phyloP scores from a whole-genome alignment of 352 stramenopile genomes.

The Phytopythium oedochilum region DNA sequence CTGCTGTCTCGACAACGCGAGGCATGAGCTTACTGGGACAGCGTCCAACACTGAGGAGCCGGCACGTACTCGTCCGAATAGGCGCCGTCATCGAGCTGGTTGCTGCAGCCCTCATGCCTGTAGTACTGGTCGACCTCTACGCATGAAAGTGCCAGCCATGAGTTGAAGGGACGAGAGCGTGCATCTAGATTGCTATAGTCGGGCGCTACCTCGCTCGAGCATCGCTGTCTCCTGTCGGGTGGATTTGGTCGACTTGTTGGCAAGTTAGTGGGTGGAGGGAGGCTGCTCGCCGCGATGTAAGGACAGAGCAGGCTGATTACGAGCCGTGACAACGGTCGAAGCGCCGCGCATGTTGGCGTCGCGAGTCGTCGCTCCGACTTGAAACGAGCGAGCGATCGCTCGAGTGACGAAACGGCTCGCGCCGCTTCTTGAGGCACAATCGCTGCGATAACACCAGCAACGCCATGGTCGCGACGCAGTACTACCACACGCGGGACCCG shows the following conservation, averaged over 20 bases:
- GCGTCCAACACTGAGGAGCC: background rate
- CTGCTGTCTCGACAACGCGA: background rate
- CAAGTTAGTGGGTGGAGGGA: no score
- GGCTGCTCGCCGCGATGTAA: no score
- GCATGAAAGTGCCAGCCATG: background rate
- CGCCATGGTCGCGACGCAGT: conserved; percentile 34
- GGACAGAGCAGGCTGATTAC: no score
- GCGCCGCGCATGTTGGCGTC: background rate
- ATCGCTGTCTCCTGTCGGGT: background rate
- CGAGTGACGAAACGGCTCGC: background rate
- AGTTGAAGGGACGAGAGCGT: background rate
- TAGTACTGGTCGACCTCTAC: background rate
- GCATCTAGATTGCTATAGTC: no score
- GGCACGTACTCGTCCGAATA: background rate
- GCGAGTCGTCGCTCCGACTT: background rate
- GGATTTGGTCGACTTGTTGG: no score
- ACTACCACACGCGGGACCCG: conserved; percentile 71
- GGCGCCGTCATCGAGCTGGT: background rate
- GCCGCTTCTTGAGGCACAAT: background rate
- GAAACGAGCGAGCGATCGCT: background rate
- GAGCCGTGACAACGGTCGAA: background rate
- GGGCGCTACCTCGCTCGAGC: background rate
- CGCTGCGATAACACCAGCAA: background rate
- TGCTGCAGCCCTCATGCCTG: background rate
- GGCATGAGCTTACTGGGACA: background rate